These are phyloP conservation scores for Colletotrichum australisinense DNA, from an alignment of 2,329 filamentous ascomycete species.

Conservation along the genomic window DNA sequence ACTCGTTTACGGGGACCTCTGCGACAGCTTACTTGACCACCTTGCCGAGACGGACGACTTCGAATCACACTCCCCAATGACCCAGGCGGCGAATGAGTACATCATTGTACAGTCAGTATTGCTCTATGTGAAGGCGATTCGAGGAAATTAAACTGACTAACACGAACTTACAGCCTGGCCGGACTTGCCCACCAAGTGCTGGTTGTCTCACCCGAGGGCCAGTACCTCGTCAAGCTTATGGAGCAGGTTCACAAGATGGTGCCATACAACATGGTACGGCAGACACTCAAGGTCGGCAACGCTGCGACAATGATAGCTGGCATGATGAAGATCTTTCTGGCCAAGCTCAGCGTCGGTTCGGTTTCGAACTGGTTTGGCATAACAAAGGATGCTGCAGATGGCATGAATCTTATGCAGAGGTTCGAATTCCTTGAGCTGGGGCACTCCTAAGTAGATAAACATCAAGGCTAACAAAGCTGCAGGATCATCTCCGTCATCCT, in stretches of 20 bases:
- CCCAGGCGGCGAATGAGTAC: conserved; percentile 74
- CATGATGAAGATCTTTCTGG: conserved; percentile 77
- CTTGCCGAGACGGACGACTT: conserved; percentile 71
- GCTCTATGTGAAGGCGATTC: not conserved
- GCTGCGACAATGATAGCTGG: conserved; percentile 85
- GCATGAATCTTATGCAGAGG: conserved; percentile 82
- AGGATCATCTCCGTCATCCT: conserved; percentile 81
- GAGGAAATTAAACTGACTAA: not conserved
- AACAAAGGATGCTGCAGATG: conserved; percentile 77
- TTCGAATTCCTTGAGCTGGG: conserved; percentile 36
- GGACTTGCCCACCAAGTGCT: conserved; percentile 81
- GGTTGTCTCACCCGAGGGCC: conserved; percentile 79
- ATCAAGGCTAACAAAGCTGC: not conserved
- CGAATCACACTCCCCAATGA: conserved; percentile 70
- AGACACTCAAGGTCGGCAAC: conserved; percentile 81
- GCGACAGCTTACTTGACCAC: conserved; percentile 73
- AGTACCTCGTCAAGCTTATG: conserved; percentile 77
- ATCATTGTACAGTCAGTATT: conserved; percentile 74
- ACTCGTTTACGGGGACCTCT: conserved; percentile 74
- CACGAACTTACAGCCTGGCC: conserved; percentile 64
- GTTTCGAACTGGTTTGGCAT: conserved; percentile 84
- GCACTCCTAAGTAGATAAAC: conserved; percentile 20
- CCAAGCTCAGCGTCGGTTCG: conserved; percentile 80
- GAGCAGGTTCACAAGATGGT: conserved; percentile 77
- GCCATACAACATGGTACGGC: conserved; percentile 77